Conservation (phyloP, 805 yeast species). For the Lipomyces spencermartinsiae region DNA sequence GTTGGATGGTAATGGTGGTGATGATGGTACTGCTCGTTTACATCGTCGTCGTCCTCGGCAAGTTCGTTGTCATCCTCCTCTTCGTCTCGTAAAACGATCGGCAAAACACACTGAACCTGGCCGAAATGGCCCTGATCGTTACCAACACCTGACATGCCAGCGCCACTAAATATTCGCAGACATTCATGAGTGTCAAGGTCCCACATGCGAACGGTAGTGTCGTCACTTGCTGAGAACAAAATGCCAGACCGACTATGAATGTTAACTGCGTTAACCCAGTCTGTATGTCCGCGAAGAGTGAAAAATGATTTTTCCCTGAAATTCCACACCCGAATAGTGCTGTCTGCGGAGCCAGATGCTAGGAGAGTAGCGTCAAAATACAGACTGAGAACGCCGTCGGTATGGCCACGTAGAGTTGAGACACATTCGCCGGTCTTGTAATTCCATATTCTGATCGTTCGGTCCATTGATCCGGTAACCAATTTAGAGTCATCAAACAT, state of each 20-base stretch:
- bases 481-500: conserved; percentile 88
- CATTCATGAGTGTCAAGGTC: conserved; percentile 82
- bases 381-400: conserved; percentile 80
- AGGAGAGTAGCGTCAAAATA: conserved; percentile 82
- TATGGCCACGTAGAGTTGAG: conserved; percentile 92
- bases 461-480: conserved; percentile 90
- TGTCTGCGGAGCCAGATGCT: conserved; percentile 93
- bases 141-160: conserved; percentile 12
- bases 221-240: conserved; percentile 88
- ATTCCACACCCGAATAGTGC: conserved; percentile 94
- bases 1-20: conserved; percentile 19
- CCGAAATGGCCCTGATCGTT: conserved; percentile 76
- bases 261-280: conserved; percentile 89
- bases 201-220: conserved; percentile 94
- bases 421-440: conserved; percentile 93
- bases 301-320: conserved; percentile 91
- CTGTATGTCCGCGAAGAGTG: conserved; percentile 91
- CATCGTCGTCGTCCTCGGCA: conserved; percentile 24
- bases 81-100: conserved; percentile 72
- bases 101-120: conserved; percentile 91
- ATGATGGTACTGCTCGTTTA: conserved; percentile 24
- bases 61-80: conserved; percentile 43
- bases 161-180: conserved; percentile 71
- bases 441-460: conserved; percentile 94
- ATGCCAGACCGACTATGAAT: conserved; percentile 80